phyloP scores from a whole-genome alignment of 2,329 filamentous ascomycete species.

The Shiraia sp. region DNA sequence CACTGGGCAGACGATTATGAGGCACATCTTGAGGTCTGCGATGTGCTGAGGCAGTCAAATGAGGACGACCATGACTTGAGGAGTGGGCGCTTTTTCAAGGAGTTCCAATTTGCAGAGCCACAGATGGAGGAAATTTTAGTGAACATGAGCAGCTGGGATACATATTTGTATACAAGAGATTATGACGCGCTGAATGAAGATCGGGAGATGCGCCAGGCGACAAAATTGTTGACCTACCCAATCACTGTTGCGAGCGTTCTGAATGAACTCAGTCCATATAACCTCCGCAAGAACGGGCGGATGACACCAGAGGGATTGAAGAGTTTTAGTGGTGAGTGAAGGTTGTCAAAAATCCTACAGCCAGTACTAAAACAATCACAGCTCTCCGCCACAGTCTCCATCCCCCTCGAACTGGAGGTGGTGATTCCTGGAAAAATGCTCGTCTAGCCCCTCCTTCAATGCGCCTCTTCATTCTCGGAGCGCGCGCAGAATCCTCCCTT shows the following conservation, averaged over 20 bases:
- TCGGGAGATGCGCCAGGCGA: conserved; percentile 88
- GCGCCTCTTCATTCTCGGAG: conserved; percentile 89
- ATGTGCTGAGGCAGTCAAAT: conserved; percentile 88
- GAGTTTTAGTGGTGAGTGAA: conserved; percentile 78
- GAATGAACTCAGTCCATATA: conserved; percentile 93
- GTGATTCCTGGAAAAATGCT: conserved; percentile 74
- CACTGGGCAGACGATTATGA: conserved; percentile 98
- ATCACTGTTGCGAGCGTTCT: conserved; percentile 88
- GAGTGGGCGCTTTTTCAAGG: conserved; percentile 88
- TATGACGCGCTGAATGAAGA: conserved; percentile 91
- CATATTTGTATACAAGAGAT: conserved; percentile 88
- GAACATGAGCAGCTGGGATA: conserved; percentile 99
- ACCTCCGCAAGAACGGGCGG: conserved; percentile 71
- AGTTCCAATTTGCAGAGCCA: conserved; percentile 86
- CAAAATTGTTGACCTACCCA: conserved; percentile 89
- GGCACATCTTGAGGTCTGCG: conserved; percentile 87
- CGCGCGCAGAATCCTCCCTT: conserved; percentile 94
- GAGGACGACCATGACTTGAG: conserved; percentile 96
- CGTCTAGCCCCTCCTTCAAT: conserved; percentile 84
- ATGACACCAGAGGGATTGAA: conserved; percentile 88
- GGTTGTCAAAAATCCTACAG: too few relatives aligned
- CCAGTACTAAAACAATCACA: conserved; percentile 41
- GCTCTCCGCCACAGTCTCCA: conserved; percentile 93
- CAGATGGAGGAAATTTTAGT: conserved; percentile 91
- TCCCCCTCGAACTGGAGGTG: conserved; percentile 78